Conservation (phyloP, 2,329 filamentous ascomycete genomes). For the Ophiosphaerella narmari region DNA sequence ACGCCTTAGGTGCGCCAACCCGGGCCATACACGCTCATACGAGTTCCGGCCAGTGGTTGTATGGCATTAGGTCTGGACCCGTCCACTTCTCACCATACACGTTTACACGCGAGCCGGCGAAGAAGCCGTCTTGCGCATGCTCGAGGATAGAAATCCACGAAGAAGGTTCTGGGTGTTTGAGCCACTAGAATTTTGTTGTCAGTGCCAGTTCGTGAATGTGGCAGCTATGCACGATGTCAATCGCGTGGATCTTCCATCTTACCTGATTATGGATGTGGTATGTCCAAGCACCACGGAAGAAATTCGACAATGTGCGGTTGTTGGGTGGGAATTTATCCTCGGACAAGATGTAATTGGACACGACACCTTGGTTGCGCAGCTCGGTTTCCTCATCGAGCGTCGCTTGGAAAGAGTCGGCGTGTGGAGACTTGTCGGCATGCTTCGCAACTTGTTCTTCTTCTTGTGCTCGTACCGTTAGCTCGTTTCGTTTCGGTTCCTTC, state of each 20-base stretch:
- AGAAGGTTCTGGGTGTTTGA: conserved; percentile 60
- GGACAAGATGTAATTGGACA: conserved; percentile 53
- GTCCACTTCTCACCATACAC: conserved; percentile 60
- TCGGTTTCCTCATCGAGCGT: conserved; percentile 48
- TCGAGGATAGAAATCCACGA: conserved; percentile 61
- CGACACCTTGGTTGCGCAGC: conserved; percentile 47
- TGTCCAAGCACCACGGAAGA: conserved; percentile 61
- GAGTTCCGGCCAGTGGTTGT: conserved; percentile 58
- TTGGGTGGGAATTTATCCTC: conserved; percentile 61
- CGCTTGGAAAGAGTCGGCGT: conserved; percentile 47
- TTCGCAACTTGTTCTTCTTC: conserved; percentile 32
- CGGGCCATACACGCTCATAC: conserved; percentile 39
- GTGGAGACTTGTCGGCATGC: conserved; percentile 24
- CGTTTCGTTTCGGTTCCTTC: conserved; percentile 31
- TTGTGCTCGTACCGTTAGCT: conserved; percentile 27
- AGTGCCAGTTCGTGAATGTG: conserved; percentile 16
- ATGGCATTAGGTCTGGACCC: conserved; percentile 53
- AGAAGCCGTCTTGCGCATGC: conserved; percentile 60
- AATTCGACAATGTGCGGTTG: conserved; percentile 60
- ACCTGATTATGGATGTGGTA: conserved; percentile 64
- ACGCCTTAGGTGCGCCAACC: background rate
- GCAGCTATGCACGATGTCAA: background rate
- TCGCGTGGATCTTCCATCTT: conserved; percentile 24
- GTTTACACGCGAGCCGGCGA: conserved; percentile 55
- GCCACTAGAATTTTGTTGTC: conserved; percentile 50